Conservation (phyloP, 2,329 filamentous ascomycete genomes). For the Xylaria sp. region DNA sequence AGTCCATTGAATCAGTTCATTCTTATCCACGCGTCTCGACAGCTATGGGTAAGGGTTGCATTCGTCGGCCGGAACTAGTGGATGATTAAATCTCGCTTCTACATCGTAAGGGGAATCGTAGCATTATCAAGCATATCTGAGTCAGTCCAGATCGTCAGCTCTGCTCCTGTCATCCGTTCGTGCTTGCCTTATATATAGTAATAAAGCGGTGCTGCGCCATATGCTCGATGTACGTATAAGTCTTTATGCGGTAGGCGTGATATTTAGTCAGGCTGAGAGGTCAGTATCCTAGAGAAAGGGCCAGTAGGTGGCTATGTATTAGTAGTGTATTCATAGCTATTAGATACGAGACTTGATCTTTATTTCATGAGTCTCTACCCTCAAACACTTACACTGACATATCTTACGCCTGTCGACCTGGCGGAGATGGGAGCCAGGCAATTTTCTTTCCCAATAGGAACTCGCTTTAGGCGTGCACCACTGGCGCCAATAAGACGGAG, state of each 20-base stretch:
- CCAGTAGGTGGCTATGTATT: not conserved
- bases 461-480: not conserved
- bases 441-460: not conserved
- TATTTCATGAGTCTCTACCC: not conserved
- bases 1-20: conserved; percentile 10
- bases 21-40: not conserved
- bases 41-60: not conserved
- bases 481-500: not conserved
- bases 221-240: not conserved
- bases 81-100: not conserved
- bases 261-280: not conserved
- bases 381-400: not conserved
- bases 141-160: not conserved
- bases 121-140: not conserved
- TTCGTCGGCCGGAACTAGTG: not conserved
- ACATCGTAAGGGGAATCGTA: not conserved
- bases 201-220: not conserved
- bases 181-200: not conserved
- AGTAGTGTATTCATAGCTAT: not conserved
- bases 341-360: not conserved
- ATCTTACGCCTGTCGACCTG: not conserved
- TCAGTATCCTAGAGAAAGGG: not conserved
- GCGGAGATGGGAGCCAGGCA: not conserved
- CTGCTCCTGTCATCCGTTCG: not conserved
- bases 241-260: not conserved